phyloP scores from a whole-genome alignment of 2,329 filamentous ascomycete genomes.

The Colletotrichum eremochloae region DNA sequence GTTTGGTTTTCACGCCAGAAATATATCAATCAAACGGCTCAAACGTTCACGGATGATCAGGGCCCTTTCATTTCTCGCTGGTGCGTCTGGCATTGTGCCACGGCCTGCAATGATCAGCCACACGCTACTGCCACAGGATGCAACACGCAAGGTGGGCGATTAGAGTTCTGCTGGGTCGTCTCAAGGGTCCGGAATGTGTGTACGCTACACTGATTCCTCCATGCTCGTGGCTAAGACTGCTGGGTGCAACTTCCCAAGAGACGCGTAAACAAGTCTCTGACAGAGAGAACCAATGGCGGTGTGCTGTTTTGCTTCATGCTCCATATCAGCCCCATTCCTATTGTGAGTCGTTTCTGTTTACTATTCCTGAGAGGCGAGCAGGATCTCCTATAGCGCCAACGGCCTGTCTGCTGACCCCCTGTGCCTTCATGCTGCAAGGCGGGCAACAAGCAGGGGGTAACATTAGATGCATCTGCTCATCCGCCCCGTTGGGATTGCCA shows the following conservation, averaged over 20 bases:
- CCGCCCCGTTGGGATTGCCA: slow-evolving; percentile 25
- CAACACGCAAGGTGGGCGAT: slow-evolving; percentile 18
- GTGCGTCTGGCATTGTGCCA: slow-evolving; percentile 31
- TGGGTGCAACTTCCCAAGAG: neutral
- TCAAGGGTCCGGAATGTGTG: neutral
- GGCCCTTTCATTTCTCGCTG: slow-evolving; percentile 35
- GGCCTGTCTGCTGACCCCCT: neutral
- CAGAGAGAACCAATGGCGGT: neutral
- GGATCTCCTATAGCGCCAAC: neutral
- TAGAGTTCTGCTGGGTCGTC: slow-evolving; percentile 33
- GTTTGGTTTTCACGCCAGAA: slow-evolving; percentile 15
- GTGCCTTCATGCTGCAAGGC: slow-evolving; percentile 3
- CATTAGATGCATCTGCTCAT: slow-evolving; percentile 27
- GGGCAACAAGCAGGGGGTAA: slow-evolving; percentile 11
- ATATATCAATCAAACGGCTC: slow-evolving; percentile 29
- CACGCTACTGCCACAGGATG: slow-evolving; percentile 36
- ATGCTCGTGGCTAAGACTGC: slow-evolving; percentile 4
- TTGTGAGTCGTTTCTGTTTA: slow-evolving; percentile 35
- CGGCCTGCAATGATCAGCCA: slow-evolving; percentile 33
- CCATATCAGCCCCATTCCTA: slow-evolving; percentile 14
- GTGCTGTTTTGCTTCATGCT: slow-evolving; percentile 13
- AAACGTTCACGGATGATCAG: slow-evolving; percentile 23
- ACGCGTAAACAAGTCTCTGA: neutral
- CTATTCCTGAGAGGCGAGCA: slow-evolving; percentile 2
- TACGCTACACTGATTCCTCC: neutral